Base-by-base conservation (phyloP, 495 filamentous ascomycete species). In the Penicillium malachiteum region DNA sequence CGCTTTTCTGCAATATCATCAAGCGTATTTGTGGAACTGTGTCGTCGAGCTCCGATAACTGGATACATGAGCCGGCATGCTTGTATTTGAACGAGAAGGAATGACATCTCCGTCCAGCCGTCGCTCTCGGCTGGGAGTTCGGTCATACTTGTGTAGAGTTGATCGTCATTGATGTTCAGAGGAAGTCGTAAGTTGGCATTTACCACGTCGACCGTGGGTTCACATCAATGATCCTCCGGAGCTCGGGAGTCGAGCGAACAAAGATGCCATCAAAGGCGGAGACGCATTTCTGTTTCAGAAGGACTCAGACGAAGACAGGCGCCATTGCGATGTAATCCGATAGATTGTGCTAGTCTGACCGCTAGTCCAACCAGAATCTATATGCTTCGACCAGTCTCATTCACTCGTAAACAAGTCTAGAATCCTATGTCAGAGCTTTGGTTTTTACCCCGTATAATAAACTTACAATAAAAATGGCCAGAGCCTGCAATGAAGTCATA, bases 301-400 rank as follows among this genome's bases (percentile, higher is more conserved):
- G 58, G 58, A 10, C 49, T 39, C 13, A 60, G 13, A 10, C 44
- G 30, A 48, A 88, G 87, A 56, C 84, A 72, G 3, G 71, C 71
- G 9, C 85, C 86, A 55, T 91, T 87, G 12, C 86, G 77, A 64
- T 91, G 88, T 30, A 92, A 77, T 3, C 89, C 87, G 17, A 90
- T 71, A 2, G 81, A 80, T 54, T 89, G 84, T 9, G 81, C 86
- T 57, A 91, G 85, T 11, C 89, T 80, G 41, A 88, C 78, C 3
- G 83, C 79, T 1, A 90, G 69, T 11, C 79, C 83, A 3, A 79
- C 81, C 55, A 88, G 66, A 13, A 80, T 77, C 79, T 81, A 87
- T 13, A 68, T 69, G 54, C 83, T 81, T 8, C 76, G 62, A 0
- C 78, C 76, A 48, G 82, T 78, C 54, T 83, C 78, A 39, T 81